Conservation (phyloP, 306 rosid species). For the Myrica gale region DNA sequence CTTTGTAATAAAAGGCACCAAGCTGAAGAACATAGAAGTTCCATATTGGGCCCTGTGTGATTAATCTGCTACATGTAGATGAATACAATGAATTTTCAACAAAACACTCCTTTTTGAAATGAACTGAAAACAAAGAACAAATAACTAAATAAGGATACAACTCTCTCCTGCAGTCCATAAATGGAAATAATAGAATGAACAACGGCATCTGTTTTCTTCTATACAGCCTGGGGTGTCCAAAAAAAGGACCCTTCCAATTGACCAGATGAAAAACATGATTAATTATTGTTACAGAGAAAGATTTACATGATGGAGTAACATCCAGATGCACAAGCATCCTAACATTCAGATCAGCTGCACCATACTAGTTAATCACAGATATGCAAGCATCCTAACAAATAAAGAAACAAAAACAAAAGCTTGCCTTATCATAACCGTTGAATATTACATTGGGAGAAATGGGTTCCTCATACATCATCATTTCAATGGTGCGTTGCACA, state of each 20-base stretch:
- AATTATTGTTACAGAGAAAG: conserved; percentile 19
- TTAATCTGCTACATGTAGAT: conserved; percentile 42
- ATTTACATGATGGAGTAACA: background rate
- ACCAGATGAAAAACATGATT: conserved; percentile 6
- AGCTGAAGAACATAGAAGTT: conserved; percentile 53
- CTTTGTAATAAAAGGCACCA: conserved; percentile 70
- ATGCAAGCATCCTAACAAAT: background rate
- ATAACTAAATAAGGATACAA: conserved; percentile 1
- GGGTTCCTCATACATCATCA: conserved; percentile 23
- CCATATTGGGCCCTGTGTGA: conserved; percentile 45
- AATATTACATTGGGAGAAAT: conserved; percentile 50
- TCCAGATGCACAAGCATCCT: background rate
- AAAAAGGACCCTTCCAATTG: conserved; percentile 6
- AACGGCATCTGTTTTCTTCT: background rate
- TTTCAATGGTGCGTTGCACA: conserved; percentile 50
- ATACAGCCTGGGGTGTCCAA: conserved; percentile 12
- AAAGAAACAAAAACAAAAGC: background rate
- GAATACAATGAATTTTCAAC: background rate
- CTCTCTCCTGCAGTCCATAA: background rate
- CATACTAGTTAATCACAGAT: background rate
- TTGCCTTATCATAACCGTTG: conserved; percentile 53
- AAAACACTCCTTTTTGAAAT: background rate
- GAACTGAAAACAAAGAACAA: background rate
- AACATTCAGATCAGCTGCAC: background rate
- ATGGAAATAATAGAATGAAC: too few species aligned